phyloP scores from a whole-genome alignment of 2,329 filamentous ascomycete species.

The Colletotrichum sansevieriae region DNA sequence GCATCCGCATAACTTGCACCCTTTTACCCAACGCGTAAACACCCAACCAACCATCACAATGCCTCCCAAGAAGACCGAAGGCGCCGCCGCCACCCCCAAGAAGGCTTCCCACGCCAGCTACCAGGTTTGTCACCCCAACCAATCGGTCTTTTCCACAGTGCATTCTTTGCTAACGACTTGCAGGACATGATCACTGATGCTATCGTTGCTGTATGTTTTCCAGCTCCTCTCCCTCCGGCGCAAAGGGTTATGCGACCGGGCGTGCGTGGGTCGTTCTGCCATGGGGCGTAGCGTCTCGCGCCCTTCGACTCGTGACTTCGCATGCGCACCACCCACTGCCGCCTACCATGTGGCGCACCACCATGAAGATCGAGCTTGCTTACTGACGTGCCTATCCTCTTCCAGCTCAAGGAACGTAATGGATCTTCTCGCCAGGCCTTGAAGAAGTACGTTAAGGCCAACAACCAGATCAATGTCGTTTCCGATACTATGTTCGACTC shows the following conservation, averaged over 20 bases:
- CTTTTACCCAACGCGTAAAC: conserved; percentile 43
- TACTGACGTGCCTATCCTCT: conserved; percentile 56
- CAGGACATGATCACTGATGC: conserved; percentile 75
- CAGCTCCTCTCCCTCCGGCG: conserved; percentile 52
- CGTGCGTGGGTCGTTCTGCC: conserved; percentile 18
- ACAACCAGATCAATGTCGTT: conserved; percentile 54
- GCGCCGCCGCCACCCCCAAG: conserved; percentile 54
- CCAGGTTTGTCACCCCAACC: conserved; percentile 61
- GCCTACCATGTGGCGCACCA: conserved; percentile 29
- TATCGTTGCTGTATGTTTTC: conserved; percentile 68
- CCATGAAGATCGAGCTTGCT: conserved; percentile 40
- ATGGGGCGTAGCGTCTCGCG: not conserved
- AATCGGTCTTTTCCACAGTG: conserved; percentile 36
- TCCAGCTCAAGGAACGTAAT: conserved; percentile 72
- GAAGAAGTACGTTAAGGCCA: conserved; percentile 67
- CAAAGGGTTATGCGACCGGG: conserved; percentile 47
- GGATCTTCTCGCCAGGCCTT: conserved; percentile 72
- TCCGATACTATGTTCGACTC: conserved; percentile 71
- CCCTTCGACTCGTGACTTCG: conserved; percentile 36
- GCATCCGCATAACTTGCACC: conserved; percentile 32
- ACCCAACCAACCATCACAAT: conserved; percentile 57
- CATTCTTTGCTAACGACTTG: conserved; percentile 51
- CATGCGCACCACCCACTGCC: conserved; percentile 34
- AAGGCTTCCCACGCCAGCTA: conserved; percentile 65
- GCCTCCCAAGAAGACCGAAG: conserved; percentile 70